These are phyloP conservation scores for Biscogniauxia sp. DNA, from an alignment of 2,329 filamentous ascomycete species.

Conservation along the genomic window DNA sequence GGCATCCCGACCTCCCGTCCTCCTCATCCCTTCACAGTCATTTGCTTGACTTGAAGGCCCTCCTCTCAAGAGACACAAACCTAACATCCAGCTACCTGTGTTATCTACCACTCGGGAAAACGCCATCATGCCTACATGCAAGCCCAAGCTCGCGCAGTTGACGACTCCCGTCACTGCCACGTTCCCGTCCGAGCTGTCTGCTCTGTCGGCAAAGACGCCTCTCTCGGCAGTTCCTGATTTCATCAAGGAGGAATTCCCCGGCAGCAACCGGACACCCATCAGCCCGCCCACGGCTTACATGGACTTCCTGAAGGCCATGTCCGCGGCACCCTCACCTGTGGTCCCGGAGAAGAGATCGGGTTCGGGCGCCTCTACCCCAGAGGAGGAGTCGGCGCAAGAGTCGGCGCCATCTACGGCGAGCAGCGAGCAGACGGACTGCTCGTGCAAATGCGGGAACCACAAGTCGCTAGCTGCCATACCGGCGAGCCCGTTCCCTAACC, in stretches of 20 bases:
- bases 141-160: conserved; percentile 61
- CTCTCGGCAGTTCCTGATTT: conserved; percentile 56
- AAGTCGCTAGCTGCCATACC: conserved; percentile 47
- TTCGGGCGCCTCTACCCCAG: conserved; percentile 49
- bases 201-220: conserved; percentile 67
- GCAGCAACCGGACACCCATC: conserved; percentile 76
- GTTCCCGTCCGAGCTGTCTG: conserved; percentile 60
- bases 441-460: conserved; percentile 54
- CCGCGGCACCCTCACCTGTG: conserved; percentile 68
- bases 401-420: conserved; percentile 55
- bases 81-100: conserved; percentile 8
- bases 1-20: conserved; percentile 26
- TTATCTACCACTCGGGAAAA: conserved; percentile 11
- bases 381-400: conserved; percentile 42
- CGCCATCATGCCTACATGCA: conserved; percentile 48
- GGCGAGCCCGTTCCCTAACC: conserved; percentile 50
- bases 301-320: conserved; percentile 86
- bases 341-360: conserved; percentile 54
- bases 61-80: conserved; percentile 15
- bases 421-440: conserved; percentile 54
- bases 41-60: conserved; percentile 42
- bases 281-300: conserved; percentile 87
- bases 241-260: conserved; percentile 64
- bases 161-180: conserved; percentile 61
- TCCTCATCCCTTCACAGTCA: conserved; percentile 37